Evolutionary conservation across 2,329 filamentous ascomycete genomes (phyloP).

Genomic region (Aureobasidium sp.): DNA sequence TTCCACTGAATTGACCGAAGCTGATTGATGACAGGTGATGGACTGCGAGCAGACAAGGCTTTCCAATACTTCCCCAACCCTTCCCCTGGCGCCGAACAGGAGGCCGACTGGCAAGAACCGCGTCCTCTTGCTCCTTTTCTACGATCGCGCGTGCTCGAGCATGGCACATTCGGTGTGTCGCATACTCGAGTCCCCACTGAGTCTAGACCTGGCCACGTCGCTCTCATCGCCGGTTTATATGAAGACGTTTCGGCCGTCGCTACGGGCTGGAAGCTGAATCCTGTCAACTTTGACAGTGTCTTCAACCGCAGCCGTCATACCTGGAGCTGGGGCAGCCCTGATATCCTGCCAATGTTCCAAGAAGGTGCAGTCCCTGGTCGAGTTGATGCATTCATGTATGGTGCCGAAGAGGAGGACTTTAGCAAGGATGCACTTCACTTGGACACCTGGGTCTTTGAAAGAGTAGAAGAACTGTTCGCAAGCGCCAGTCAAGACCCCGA

Average conservation of each 20-base stretch:
- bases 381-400: constrained; percentile 82
- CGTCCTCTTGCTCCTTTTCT: constrained; percentile 85
- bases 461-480: constrained; percentile 78
- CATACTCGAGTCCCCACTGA: constrained; percentile 96
- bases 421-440: constrained; percentile 72
- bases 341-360: constrained; percentile 96
- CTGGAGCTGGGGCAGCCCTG: constrained; percentile 98
- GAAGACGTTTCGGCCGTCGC: constrained; percentile 97
- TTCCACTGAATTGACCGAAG: neutral
- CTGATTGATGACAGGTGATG: constrained; percentile 54
- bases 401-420: constrained; percentile 81
- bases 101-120: constrained; percentile 58
- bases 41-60: constrained; percentile 92
- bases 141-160: constrained; percentile 76
- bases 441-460: constrained; percentile 93
- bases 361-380: constrained; percentile 80
- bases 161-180: constrained; percentile 94
- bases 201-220: constrained; percentile 92
- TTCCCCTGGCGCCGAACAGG: constrained; percentile 53
- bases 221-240: constrained; percentile 90
- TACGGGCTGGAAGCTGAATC: constrained; percentile 97
- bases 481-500: constrained; percentile 72
- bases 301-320: constrained; percentile 96
- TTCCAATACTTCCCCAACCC: constrained; percentile 91
- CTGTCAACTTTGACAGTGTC: constrained; percentile 96